Evolutionary conservation across 2,329 filamentous ascomycete genomes (phyloP), one percentile per base, ranked within the genome.

Genomic region (Zymoseptoria brevis): DNA sequence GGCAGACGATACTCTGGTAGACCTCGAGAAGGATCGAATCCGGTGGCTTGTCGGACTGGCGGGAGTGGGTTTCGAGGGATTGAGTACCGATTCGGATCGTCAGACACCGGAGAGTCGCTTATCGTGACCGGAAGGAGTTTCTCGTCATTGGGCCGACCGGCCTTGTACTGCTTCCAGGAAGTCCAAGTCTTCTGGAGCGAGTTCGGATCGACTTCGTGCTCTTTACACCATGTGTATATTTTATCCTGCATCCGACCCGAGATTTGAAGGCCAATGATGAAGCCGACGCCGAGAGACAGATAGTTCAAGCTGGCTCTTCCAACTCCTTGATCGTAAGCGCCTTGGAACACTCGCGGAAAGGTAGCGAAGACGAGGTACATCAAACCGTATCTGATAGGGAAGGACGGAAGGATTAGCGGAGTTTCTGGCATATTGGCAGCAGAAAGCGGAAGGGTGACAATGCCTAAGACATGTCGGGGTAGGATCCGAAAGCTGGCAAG

Each of bases 201-300:
- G 0, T 62, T 60, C 6, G 64, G 62, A 19, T 66, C 58, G 49
- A 66, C 61, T 16, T 64, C 59, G 35, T 64, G 59, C 22, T 58
- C 57, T 55, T 63, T 66, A 59, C 62, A 64, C 59, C 64, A 64
- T 1, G 55, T 65, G 41, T 64, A 63, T 9, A 66, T 60, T 52
- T 65, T 65, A 54, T 65, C 61, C 22, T 64, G 60, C 61, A 68
- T 61, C 16, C 58, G 21, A 19, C 58, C 62, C 8, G 58, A 63
- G 4, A 69, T 67, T 21, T 69, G 67, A 2, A 69, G 63, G 1
- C 80, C 84, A 0, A 77, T 67, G 16, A 83, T 70, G 66, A 84
- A 83, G 2, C 83, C 84, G 0, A 83, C 56, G 2, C 66, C 66
- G 8, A 67, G 59, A 3, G 63, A 66, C 6, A 69, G 57, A 50